Base-by-base conservation (phyloP, 2,329 filamentous ascomycete species). In the Claviceps pusilla region DNA sequence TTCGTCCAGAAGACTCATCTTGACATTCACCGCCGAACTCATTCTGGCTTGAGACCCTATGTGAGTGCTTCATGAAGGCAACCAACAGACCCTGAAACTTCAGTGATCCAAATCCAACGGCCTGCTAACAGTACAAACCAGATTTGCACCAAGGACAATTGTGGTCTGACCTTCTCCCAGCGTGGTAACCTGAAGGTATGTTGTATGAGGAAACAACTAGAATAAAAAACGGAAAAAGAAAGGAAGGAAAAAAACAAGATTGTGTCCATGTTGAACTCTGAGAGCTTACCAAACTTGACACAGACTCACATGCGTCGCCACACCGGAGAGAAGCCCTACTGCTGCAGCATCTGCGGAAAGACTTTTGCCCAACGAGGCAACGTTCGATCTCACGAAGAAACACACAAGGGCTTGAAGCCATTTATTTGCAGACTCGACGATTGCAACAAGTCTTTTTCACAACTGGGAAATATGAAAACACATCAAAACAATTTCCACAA, bases 401-500 rank as follows among this genome's bases (percentile, higher is more conserved):
- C 87, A 2, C 90, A 95, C 68, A 77, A 83, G 57, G 78, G 83
- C 48, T 76, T 80, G 42, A 94, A 93, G 69, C 86, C 84, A 1
- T 95, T 86, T 65, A 78, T 80, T 35, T 97, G 91, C 70, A 82
- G 79, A 57, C 76, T 96, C 7, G 89, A 95, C 61, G 77, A 82
- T 57, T 97, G 91, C 71, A 81, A 82, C 57, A 96, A 95, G 72
- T 78, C 83, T 47, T 96, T 96, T 65, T 94, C 88, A 0, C 87
- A 94, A 61, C 78, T 91, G 1, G 91, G 91, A 9, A 96, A 96
- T 64, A 78, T 96, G 60, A 97, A 97, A 84, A 87, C 86, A 2
- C 91, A 97, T 64, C 89, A 95, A 69, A 96, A 96, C 72, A 91
- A 90, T 64, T 96, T 95, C 66, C 91, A 97, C 69, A 78, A 80